phyloP scores from a whole-genome alignment of 345 rosid species.

The Eutrema heterophyllum region DNA sequence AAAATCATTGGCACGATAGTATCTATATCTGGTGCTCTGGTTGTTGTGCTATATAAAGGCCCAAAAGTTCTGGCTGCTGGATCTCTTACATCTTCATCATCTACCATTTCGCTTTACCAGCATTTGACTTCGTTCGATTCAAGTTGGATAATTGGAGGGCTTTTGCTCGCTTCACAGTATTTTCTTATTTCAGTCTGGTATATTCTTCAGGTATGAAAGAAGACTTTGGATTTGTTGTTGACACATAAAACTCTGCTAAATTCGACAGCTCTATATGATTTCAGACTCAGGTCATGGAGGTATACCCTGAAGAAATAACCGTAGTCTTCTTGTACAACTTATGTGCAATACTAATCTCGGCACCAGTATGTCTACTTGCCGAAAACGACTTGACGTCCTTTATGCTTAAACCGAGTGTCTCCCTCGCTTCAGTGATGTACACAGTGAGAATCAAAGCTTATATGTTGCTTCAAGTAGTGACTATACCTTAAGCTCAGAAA shows the following conservation, averaged over 20 bases:
- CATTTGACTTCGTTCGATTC: conserved; percentile 3
- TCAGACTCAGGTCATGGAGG: conserved; percentile 41
- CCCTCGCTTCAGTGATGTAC: conserved; percentile 31
- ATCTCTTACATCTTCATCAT: background rate
- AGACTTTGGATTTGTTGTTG: background rate
- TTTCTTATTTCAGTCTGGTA: conserved; percentile 16
- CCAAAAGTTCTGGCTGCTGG: conserved; percentile 1
- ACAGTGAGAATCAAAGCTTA: conserved; percentile 27
- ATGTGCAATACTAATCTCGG: conserved; percentile 27
- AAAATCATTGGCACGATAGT: conserved; percentile 28
- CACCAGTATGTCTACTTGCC: conserved; percentile 33
- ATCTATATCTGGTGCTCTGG: conserved; percentile 32
- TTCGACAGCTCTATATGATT: background rate
- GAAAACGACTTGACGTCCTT: conserved; percentile 38
- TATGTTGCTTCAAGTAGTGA: background rate
- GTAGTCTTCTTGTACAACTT: conserved; percentile 30
- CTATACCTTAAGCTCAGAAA: background rate
- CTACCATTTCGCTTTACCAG: background rate
- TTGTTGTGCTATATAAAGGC: conserved; percentile 25
- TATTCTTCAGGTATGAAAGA: conserved; percentile 22
- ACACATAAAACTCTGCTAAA: background rate
- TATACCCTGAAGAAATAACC: conserved; percentile 35
- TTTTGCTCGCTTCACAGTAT: conserved; percentile 12
- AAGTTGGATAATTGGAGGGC: conserved; percentile 29
- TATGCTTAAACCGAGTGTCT: conserved; percentile 29